Base-by-base conservation (phyloP, 192 early-diverging fungal genomes). In the Spinellus fusiger region DNA sequence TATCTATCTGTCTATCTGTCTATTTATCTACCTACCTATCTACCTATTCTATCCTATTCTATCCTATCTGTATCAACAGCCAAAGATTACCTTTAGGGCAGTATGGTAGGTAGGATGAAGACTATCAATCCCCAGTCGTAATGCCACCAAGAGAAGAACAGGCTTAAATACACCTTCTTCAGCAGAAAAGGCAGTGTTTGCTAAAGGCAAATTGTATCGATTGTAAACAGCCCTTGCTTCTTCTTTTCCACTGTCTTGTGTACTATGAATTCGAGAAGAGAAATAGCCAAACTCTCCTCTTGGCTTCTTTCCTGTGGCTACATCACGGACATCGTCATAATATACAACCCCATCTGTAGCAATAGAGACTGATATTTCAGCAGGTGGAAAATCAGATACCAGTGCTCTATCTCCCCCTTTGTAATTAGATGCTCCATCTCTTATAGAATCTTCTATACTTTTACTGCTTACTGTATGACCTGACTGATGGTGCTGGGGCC, bases 401-500 rank as follows among this genome's bases (percentile, higher is more conserved):
- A 92, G 68, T 2, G 80, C 77, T 69, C 87, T 87, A 63, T 1
- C 25, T 44, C 15, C 15, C 15, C 37, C 37, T 38, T 38, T 38
- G 37, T 15, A 28, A 18, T 26, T 13, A 27, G 25, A 51, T 20
- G 25, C 10, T 16, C 50, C 25, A 52, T 2, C 25, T 3, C 26
- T 13, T 29, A 32, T 55, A 8, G 20, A 55, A 33, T 40, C 3
- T 22, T 8, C 37, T 33, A 64, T 25, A 65, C 69, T 9, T 63
- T 31, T 28, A 29, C 12, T 2, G 60, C 77, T 55, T 80, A 90
- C 89, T 84, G 84, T 3, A 89, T 80, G 27, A 88, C 88, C 60
- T 91, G 88, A 18, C 88, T 87, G 10, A 90, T 90, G 13, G 88
- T 95, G 27, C 82, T 84, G 1, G 96, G 96, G 0, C 95, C 96